Evolutionary conservation across 768 basidiomycete species (phyloP), one percentile per base, ranked within the genome.

Genomic region (Cystobasidium onofrii): DNA sequence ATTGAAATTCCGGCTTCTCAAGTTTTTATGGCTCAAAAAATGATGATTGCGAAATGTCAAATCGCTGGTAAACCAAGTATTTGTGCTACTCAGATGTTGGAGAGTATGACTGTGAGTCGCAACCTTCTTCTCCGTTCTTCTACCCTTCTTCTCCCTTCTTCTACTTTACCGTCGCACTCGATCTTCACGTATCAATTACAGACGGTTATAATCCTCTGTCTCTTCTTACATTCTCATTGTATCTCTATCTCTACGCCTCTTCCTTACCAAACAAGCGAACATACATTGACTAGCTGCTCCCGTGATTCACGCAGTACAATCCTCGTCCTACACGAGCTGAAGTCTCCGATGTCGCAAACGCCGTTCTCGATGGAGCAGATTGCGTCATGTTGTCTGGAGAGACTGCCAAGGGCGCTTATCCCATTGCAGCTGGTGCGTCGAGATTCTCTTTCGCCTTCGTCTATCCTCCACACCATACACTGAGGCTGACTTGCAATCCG

Each of bases 1-100:
- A 99, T 99, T 79, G 96, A 99, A 83, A 99, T 99, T 78, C 96
- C 96, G n/a, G 92, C 96, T 54, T 90, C 89, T 79, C 96, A 98
- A 80, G 96, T 99, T 55, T 99, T 99, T 86, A 85, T 98, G 79
- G 96, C 96, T 9, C 96, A 99, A 82, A 99, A 99, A 85, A 98
- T 98, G 95, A 99, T 99, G 94, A 99, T 98, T 78, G 88, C 95
- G 74, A 98, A 98, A 84, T 96, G 93, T 84, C 97, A 96, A 85
- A 90, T 95, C 80, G 88, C 87, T 69, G 96, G 96, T 78, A 99
- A 99, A 85, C 94, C 96, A 50, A 90, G 91, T 80, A 98, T 99
- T 81, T 94, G 96, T 75, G 96, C 96, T 12, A 99, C 96, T 17
- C 95, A 99, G 83, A 99, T 99, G 95, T 88, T 99, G 77, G 95